Percentiles rank a stretch among this genome's conserved stretches.
These are phyloP conservation scores for Yamadazyma philogaea DNA, from an alignment of 805 yeast genomes.

Conservation along the genomic window DNA sequence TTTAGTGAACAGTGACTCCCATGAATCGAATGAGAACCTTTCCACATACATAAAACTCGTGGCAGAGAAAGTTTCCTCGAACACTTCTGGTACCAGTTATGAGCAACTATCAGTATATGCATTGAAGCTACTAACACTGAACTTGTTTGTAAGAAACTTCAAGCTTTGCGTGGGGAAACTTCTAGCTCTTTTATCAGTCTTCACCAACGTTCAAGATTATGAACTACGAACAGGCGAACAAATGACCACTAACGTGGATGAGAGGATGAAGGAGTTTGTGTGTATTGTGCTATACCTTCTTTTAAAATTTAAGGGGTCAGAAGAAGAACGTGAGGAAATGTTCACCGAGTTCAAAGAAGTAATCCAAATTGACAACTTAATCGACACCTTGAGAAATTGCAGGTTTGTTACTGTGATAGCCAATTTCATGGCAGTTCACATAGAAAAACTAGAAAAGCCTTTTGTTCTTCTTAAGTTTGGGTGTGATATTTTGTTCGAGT, in stretches of 20 bases:
- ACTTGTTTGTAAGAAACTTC: constrained; percentile 36
- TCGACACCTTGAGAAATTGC: constrained; percentile 20
- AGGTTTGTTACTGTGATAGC: constrained; percentile 28
- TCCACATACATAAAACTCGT: constrained; percentile 32
- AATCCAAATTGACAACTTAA: constrained; percentile 18
- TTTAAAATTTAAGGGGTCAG: constrained; percentile 28
- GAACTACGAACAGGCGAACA: constrained; percentile 3
- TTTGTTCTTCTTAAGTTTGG: constrained; percentile 35
- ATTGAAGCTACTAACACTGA: constrained; percentile 34
- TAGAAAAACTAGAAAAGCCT: constrained; percentile 20
- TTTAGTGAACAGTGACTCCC: constrained; percentile 36
- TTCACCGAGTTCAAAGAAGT: constrained; percentile 13
- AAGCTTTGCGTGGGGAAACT: constrained; percentile 37
- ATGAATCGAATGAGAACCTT: constrained; percentile 38
- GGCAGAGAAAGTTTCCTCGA: constrained; percentile 24
- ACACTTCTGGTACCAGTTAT: constrained; percentile 18
- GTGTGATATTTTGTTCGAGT: constrained; percentile 42
- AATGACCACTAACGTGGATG: constrained; percentile 5
- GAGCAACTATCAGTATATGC: constrained; percentile 33
- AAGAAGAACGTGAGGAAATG: constrained; percentile 19
- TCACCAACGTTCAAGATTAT: constrained; percentile 18
- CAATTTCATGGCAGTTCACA: constrained; percentile 28
- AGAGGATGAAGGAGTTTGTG: constrained; percentile 30
- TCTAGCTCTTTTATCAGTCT: constrained; percentile 29
- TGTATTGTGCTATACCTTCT: constrained; percentile 33